These are phyloP conservation scores for Tinospora cordifolia DNA, from an alignment of 164 flowering plant species.

Conservation along the genomic window DNA sequence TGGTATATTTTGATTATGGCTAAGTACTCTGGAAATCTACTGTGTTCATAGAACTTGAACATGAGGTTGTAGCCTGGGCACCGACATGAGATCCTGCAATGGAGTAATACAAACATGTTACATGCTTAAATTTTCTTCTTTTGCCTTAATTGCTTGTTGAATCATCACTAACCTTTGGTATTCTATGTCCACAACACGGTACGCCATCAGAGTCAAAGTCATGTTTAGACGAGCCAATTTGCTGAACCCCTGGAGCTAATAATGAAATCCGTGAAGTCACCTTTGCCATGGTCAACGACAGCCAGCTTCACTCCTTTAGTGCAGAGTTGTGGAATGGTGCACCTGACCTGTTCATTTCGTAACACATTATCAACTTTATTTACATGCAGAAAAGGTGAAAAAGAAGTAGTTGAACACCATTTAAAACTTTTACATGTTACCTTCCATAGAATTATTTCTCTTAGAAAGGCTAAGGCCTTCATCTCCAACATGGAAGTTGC, in stretches of 20 bases:
- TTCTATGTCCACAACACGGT: constrained; percentile 72
- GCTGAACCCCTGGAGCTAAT: constrained; percentile 51
- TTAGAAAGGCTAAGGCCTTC: background rate
- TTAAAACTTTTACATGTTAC: background rate
- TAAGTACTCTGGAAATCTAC: constrained; percentile 55
- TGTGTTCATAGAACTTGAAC: constrained; percentile 58
- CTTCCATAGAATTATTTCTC: too few relatives aligned
- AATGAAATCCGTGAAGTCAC: constrained; percentile 76
- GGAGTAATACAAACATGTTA: background rate
- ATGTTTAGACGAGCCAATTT: constrained; percentile 39
- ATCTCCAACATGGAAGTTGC: too few relatives aligned
- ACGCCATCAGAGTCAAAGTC: constrained; percentile 36
- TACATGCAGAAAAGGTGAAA: background rate
- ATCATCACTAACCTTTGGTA: constrained; percentile 29
- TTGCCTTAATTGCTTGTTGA: background rate
- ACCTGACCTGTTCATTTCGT: constrained; percentile 45
- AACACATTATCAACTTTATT: constrained; percentile 5
- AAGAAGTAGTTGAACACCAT: background rate
- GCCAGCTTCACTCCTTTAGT: constrained; percentile 44
- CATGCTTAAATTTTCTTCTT: background rate
- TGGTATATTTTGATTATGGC: constrained; percentile 57
- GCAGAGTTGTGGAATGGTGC: constrained; percentile 54
- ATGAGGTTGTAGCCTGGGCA: constrained; percentile 40
- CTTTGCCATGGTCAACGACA: constrained; percentile 76
- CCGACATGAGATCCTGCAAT: constrained; percentile 47